Conservation (phyloP, 108 stramenopile species). For the Aurantiochytrium sp. region DNA sequence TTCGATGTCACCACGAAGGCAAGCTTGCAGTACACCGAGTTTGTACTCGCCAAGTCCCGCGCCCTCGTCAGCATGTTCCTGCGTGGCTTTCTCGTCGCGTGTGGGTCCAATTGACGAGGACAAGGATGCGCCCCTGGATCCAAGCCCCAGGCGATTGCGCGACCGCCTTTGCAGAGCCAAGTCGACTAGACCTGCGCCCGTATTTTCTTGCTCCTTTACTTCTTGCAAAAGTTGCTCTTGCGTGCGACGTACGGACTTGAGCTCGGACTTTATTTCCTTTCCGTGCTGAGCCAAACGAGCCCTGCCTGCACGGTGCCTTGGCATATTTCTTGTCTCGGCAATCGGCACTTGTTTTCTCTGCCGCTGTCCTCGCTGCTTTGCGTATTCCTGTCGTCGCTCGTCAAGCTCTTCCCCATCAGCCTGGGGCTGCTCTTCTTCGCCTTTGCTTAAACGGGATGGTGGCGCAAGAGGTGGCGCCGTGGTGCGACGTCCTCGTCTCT, state of each 20-base stretch:
- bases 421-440: neutral
- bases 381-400: neutral
- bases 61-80: neutral
- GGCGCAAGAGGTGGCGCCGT: neutral
- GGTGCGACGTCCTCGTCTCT: neutral
- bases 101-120: too few species aligned
- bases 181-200: neutral
- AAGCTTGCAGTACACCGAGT: neutral
- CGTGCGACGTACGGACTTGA: neutral
- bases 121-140: too few species aligned
- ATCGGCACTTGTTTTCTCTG: neutral
- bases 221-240: neutral
- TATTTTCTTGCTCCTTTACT: neutral
- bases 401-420: neutral
- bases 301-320: neutral
- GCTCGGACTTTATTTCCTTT: neutral
- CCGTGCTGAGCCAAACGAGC: neutral
- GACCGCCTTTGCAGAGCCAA: neutral
- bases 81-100: too few species aligned
- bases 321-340: neutral
- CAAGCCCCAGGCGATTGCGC: too few species aligned
- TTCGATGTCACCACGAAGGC: neutral
- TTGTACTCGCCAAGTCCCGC: neutral
- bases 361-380: neutral
- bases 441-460: neutral